Base-by-base conservation (phyloP, 768 basidiomycete species). In the Rhodotorula diobovata region DNA sequence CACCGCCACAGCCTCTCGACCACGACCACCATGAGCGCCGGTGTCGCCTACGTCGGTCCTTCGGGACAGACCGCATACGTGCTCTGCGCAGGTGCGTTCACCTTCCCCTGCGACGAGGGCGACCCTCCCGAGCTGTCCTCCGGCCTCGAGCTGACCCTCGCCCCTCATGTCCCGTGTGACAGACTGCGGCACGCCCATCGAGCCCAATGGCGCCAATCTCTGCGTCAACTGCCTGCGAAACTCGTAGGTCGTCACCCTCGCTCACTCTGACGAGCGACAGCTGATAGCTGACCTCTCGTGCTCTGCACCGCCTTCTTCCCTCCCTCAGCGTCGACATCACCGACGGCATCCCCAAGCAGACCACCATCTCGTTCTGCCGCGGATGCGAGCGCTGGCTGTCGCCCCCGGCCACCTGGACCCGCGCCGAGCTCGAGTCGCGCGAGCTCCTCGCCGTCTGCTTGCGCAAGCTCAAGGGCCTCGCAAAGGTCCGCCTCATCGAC, bases 351-450 rank as follows among this genome's bases (percentile, higher is more conserved):
- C 95, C 94, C 55, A 67, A 78, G 68, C 71, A 81, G 89, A 90
- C 94, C 2, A 88, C 92, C 10, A 85, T 98, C 64, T 90, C 91
- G 41, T 97, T 89, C 79, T 98, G 96, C 82, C 83, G 93, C 67
- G 95, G 97, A 76, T 99, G 96, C 80, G 93, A 97, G 79, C 88
- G 96, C 41, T 99, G 95, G 80, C 84, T 96, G 34, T 89, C 92
- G 0, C 96, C 96, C 12, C 95, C 96, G 1, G 81, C 85, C 54
- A 83, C 89, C 71, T 99, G 96, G 96, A 85, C 87, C 9, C 84
- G 88, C 59, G 91, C 90, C 34, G 86, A 86, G 67, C 91, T 90
- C 0, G 96, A 99, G 83, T 95, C 92, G 1, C 83, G 95, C 63
- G 94, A 98, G 79, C 84, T 99, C 35, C 85, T 99, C 43, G 90